Evolutionary conservation across 139 green algal genomes (phyloP).

Genomic region (Diplosphaera chodatii): DNA sequence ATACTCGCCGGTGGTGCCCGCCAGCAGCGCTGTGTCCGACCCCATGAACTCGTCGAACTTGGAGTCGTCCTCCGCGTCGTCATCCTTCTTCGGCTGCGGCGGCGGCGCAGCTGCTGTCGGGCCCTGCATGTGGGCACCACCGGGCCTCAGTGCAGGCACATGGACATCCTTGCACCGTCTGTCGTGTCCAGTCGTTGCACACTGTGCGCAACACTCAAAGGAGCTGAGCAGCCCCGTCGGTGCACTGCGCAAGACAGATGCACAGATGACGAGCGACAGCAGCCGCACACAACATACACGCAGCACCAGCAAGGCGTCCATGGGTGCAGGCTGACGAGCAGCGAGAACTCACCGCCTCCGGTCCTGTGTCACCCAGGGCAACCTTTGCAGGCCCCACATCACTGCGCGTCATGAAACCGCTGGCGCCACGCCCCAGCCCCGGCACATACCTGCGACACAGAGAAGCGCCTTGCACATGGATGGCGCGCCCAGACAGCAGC

Average conservation of each 20-base stretch:
- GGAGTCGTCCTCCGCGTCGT: conserved; percentile 54
- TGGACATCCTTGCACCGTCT: too few relatives aligned
- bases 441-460: conserved; percentile 76
- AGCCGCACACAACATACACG: too few relatives aligned
- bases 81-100: conserved; percentile 12
- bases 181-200: too few relatives aligned
- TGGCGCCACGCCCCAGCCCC: conserved; percentile 89
- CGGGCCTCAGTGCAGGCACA: too few relatives aligned
- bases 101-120: neutral
- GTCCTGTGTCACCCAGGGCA: neutral
- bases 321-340: too few relatives aligned
- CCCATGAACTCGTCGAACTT: conserved; percentile 98
- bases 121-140: neutral
- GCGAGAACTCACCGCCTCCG: neutral
- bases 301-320: too few relatives aligned
- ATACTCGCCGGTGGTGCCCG: conserved; percentile 24
- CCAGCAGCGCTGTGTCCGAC: conserved; percentile 71
- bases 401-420: conserved; percentile 95
- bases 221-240: too few relatives aligned
- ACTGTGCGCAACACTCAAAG: too few relatives aligned
- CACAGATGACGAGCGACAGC: too few relatives aligned
- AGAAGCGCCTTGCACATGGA: neutral
- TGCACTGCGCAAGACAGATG: too few relatives aligned
- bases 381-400: conserved; percentile 85
- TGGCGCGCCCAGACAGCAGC: too few relatives aligned